Evolutionary conservation across 257 asterid genomes (phyloP).

Genomic region (Lycium ferocissimum): DNA sequence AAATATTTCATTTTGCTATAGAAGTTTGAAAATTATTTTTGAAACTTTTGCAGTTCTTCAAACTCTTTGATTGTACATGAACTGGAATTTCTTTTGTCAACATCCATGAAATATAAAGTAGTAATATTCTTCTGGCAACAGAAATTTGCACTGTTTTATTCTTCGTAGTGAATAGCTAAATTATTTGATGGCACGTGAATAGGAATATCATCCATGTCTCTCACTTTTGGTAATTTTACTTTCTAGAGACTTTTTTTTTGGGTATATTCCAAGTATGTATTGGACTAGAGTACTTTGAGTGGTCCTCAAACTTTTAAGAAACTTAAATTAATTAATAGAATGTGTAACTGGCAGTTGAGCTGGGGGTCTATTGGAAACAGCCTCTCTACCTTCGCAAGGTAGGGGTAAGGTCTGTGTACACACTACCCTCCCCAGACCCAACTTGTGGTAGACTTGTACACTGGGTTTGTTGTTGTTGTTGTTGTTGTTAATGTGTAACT

Average conservation of each 20-base stretch:
- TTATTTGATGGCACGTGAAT: neutral
- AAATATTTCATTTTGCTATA: neutral
- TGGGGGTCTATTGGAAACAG: too few species aligned
- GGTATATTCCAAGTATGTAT: neutral
- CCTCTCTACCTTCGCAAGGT: too few species aligned
- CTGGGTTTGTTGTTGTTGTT: too few species aligned
- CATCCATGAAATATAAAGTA: neutral
- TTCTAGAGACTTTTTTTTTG: neutral
- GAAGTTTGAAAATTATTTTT: conserved; percentile 16
- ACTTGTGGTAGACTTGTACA: too few species aligned
- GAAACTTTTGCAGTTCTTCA: neutral
- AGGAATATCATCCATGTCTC: neutral
- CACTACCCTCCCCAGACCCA: too few species aligned
- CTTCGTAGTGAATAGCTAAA: neutral
- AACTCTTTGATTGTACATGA: neutral
- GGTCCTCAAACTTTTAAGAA: neutral
- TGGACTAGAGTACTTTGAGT: neutral
- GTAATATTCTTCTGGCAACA: neutral
- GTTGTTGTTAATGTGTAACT: neutral
- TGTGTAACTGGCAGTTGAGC: neutral
- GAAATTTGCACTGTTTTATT: neutral
- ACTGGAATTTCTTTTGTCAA: neutral
- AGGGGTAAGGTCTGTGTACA: too few species aligned
- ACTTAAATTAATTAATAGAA: conserved; percentile 11
- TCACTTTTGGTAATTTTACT: conserved; percentile 22